Evolutionary conservation across 805 yeast species (phyloP), one percentile per base, ranked within the genome.

Genomic region (Saturnispora sanitii): DNA sequence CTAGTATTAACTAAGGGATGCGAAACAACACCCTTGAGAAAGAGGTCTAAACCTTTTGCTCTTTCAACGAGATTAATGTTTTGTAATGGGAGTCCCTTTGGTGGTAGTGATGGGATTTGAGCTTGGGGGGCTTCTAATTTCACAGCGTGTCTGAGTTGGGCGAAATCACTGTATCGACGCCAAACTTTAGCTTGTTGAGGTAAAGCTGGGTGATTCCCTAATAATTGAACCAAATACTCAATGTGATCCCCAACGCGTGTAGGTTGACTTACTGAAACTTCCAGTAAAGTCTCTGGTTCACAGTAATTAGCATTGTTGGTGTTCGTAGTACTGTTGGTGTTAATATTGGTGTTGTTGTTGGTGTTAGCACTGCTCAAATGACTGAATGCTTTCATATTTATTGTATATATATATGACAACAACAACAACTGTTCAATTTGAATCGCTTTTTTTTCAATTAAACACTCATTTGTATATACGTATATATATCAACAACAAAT

Each of bases 211-310:
- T 92, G 76, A 60, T 92, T 90, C 19, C 96, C 90, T 40, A 87
- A 70, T 58, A 96, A 86, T 7, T 82, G 68, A 18, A 90, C 76
- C 60, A 88, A 96, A 60, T 90, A 90, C 61, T 90, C 97, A 8
- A 79, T 76, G n/a, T 48, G 44, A 2, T 54, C 41, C 22, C 76
- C 71, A 25, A 64, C 61, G 1, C 75, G 85, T 47, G 76, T 75
- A 9, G 95, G 94, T 56, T 79, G 79, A 21, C 73, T 66, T 44
- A 87, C 95, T 59, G 88, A 96, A 27, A 92, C 78, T 61, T 90
- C 98, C 31, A 90, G 70, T 54, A 87, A 85, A 62, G 86, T 85
- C 60, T 92, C 97, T 0, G 96, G 97, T 52, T 83, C 94, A n/a
- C n/a, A n/a, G n/a, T n/a, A n/a, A n/a, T n/a, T n/a, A n/a, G n/a